A percentile compares a stretch with the other conserved stretches of the same genome.
phyloP scores from a whole-genome alignment of 257 asterid genomes.

The Primulina eburnea region DNA sequence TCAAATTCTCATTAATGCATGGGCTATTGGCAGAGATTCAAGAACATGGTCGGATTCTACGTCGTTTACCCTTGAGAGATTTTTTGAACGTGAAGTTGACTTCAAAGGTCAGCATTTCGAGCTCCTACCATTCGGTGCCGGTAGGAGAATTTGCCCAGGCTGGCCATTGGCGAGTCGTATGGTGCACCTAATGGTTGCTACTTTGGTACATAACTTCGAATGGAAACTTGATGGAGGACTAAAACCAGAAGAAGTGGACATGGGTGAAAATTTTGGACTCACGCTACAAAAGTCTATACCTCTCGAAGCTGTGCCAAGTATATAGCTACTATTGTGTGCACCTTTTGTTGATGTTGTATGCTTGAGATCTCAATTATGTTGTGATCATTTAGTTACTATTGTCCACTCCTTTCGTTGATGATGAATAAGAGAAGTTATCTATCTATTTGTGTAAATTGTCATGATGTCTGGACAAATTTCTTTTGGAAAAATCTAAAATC shows the following conservation, averaged over 20 bases:
- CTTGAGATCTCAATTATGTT: too few relatives aligned
- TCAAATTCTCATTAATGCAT: conserved; percentile 17
- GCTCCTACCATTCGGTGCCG: conserved; percentile 25
- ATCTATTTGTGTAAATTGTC: too few relatives aligned
- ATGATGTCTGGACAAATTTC: too few relatives aligned
- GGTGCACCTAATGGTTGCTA: conserved; percentile 28
- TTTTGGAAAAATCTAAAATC: too few relatives aligned
- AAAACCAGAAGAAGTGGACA: conserved; percentile 19
- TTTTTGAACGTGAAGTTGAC: conserved; percentile 8
- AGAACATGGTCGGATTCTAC: conserved; percentile 23
- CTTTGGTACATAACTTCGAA: conserved; percentile 21
- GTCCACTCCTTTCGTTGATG: too few relatives aligned
- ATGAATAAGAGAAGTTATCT: too few relatives aligned
- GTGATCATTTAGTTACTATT: too few relatives aligned
- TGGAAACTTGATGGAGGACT: conserved; percentile 28
- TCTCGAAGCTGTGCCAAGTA: conserved; percentile 21
- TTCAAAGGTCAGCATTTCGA: conserved; percentile 24
- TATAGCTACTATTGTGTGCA: too few relatives aligned
- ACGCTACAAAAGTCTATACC: conserved; percentile 22
- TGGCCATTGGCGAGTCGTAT: conserved; percentile 29
- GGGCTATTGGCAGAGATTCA: conserved; percentile 31
- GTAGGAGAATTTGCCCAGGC: conserved; percentile 30
- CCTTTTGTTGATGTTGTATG: too few relatives aligned
- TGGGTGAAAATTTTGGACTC: conserved; percentile 25
- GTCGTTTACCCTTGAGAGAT: conserved; percentile 29